Conservation (phyloP, 352 stramenopile genomes). For the Phytophthora macrochlamydospora region DNA sequence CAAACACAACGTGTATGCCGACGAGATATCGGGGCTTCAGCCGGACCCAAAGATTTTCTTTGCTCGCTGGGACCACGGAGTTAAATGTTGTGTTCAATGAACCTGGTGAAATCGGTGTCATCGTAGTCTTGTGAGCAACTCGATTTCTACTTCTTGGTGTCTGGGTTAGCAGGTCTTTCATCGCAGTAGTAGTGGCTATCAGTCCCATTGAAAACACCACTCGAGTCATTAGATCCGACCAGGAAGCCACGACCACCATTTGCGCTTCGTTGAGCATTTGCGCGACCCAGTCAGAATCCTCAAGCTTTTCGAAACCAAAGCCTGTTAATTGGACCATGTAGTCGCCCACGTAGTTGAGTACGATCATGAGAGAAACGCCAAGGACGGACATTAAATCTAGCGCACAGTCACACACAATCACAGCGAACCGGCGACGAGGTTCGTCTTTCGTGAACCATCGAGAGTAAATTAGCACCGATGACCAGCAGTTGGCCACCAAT, state of each 20-base stretch:
- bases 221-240: constrained; percentile 22
- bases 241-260: constrained; percentile 32
- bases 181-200: constrained; percentile 7
- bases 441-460: constrained; percentile 18
- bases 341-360: constrained; percentile 16
- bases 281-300: constrained; percentile 7
- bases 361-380: constrained; percentile 20
- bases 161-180: not conserved
- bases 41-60: not conserved
- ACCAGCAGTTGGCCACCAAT: constrained; percentile 36
- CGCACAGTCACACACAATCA: constrained; percentile 21
- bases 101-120: not conserved
- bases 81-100: not conserved
- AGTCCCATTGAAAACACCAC: constrained; percentile 27
- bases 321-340: constrained; percentile 3
- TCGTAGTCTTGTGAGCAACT: not conserved
- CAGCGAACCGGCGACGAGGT: constrained; percentile 21
- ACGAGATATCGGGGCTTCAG: not conserved
- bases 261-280: constrained; percentile 34
- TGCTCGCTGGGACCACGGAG: not conserved
- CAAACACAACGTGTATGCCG: not conserved
- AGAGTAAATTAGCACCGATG: constrained; percentile 21
- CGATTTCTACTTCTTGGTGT: not conserved
- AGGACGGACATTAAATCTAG: constrained; percentile 33
- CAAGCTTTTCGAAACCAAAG: constrained; percentile 10